Conservation (phyloP, 495 filamentous ascomycete genomes). For the Viridothelium virens region DNA sequence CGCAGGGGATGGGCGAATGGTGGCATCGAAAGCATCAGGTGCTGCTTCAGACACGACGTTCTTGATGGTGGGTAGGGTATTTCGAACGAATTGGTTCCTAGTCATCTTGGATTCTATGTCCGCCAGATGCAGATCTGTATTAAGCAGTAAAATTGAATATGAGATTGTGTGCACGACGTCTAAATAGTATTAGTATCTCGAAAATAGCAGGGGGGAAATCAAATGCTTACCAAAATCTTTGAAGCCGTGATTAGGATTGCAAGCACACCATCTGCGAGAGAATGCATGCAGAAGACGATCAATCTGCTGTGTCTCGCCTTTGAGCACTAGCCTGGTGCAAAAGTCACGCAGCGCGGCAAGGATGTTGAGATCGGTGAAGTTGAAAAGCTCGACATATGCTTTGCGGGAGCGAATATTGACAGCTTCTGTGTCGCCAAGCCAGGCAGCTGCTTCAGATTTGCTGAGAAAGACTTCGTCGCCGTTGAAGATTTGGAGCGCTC, state of each 20-base stretch:
- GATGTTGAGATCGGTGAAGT: conserved; percentile 77
- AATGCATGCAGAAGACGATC: conserved; percentile 88
- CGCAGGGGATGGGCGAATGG: conserved; percentile 41
- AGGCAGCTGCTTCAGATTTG: conserved; percentile 72
- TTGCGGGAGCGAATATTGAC: conserved; percentile 58
- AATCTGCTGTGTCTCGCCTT: conserved; percentile 93
- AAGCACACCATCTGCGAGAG: conserved; percentile 82
- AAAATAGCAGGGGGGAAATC: background rate
- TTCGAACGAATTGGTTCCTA: conserved; percentile 84
- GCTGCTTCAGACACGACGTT: conserved; percentile 63
- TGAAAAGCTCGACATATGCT: conserved; percentile 89
- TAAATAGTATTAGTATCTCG: conserved; percentile 27
- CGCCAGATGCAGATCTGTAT: conserved; percentile 91
- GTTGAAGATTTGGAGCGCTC: conserved; percentile 74
- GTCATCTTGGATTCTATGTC: conserved; percentile 98
- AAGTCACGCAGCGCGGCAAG: conserved; percentile 69
- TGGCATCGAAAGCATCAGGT: conserved; percentile 61
- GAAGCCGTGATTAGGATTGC: conserved; percentile 92
- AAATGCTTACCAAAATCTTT: conserved; percentile 64
- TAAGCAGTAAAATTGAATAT: conserved; percentile 89
- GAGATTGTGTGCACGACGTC: conserved; percentile 97
- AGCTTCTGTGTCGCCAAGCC: conserved; percentile 72
- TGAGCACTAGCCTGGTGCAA: conserved; percentile 73
- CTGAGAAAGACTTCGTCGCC: conserved; percentile 74
- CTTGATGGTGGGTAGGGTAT: conserved; percentile 85